These are phyloP conservation scores for Rachicladosporium sp. DNA, from an alignment of 2,329 filamentous ascomycete genomes.

Conservation along the genomic window DNA sequence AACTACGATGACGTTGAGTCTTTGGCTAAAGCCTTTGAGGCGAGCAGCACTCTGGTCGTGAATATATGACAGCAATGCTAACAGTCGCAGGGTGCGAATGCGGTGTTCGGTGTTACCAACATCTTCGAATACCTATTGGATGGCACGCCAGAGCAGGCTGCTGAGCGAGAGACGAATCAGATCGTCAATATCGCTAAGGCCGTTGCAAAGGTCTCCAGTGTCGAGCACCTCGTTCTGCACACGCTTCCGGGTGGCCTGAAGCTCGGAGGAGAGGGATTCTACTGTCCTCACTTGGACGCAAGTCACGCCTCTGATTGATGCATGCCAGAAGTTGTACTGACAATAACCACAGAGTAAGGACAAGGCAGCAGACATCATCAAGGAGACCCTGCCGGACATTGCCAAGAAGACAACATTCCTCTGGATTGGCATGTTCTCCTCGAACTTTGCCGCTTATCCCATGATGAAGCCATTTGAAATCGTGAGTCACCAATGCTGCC, in stretches of 20 bases:
- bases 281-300: slow-evolving; percentile 9
- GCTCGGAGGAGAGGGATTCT: slow-evolving; percentile 2
- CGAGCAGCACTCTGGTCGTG: neutral
- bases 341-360: slow-evolving; percentile 7
- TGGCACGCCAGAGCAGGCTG: slow-evolving; percentile 5
- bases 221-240: slow-evolving; percentile 9
- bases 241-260: slow-evolving; percentile 6
- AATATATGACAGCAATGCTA: too few species aligned
- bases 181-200: slow-evolving; percentile 9
- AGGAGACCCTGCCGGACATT: slow-evolving; percentile 6
- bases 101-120: slow-evolving; percentile 11
- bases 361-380: slow-evolving; percentile 9
- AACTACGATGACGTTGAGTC: slow-evolving; percentile 10
- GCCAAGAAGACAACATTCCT: slow-evolving; percentile 11
- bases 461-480: slow-evolving; percentile 6
- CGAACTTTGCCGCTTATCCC: slow-evolving; percentile 6
- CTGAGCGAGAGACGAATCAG: slow-evolving; percentile 7
- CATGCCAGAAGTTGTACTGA: neutral
- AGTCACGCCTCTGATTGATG: neutral
- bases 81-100: slow-evolving; percentile 5
- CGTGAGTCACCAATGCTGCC: neutral
- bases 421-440: slow-evolving; percentile 9
- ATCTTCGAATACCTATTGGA: slow-evolving; percentile 10
- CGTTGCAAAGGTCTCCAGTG: slow-evolving; percentile 2
- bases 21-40: slow-evolving; percentile 8